Conservation (phyloP, 2,329 filamentous ascomycete genomes). For the Phialemoniopsis sp. region DNA sequence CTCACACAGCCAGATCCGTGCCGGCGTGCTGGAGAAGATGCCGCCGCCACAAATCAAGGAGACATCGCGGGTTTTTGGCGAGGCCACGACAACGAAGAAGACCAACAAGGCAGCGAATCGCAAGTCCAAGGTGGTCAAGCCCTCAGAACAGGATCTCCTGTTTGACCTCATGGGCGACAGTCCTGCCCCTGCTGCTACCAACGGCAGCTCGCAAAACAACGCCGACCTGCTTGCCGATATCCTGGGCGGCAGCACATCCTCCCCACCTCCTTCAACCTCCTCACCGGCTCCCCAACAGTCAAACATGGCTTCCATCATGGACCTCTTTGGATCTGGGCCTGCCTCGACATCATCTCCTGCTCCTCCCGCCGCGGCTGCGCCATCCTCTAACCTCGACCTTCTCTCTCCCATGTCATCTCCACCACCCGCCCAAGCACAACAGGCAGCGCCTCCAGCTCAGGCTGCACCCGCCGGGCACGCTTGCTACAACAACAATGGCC, state of each 20-base stretch:
- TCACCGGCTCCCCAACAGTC: slow-evolving; percentile 51
- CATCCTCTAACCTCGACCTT: slow-evolving; percentile 42
- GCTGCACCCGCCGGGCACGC: slow-evolving; percentile 53
- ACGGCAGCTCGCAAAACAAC: slow-evolving; percentile 59
- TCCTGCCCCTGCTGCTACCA: slow-evolving; percentile 52
- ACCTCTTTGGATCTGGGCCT: slow-evolving; percentile 64
- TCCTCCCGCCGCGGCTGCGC: slow-evolving; percentile 25
- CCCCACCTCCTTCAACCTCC: slow-evolving; percentile 36
- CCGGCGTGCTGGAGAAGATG: slow-evolving; percentile 95
- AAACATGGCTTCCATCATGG: slow-evolving; percentile 76
- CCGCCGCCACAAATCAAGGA: slow-evolving; percentile 95
- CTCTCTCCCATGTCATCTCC: slow-evolving; percentile 46
- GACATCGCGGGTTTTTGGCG: slow-evolving; percentile 84
- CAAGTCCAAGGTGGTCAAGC: slow-evolving; percentile 73
- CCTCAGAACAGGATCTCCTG: slow-evolving; percentile 85
- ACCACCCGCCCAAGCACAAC: slow-evolving; percentile 31
- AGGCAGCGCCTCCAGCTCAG: slow-evolving; percentile 26
- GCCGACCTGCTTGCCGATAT: slow-evolving; percentile 90
- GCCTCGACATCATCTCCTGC: slow-evolving; percentile 26
- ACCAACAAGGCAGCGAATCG: slow-evolving; percentile 68
- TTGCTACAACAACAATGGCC: slow-evolving; percentile 83
- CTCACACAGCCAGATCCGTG: slow-evolving; percentile 77
- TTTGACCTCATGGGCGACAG: slow-evolving; percentile 88
- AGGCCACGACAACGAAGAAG: slow-evolving; percentile 55
- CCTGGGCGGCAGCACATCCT: slow-evolving; percentile 60